Conservation (phyloP, 345 rosid genomes). For the Lepidium didymum region DNA sequence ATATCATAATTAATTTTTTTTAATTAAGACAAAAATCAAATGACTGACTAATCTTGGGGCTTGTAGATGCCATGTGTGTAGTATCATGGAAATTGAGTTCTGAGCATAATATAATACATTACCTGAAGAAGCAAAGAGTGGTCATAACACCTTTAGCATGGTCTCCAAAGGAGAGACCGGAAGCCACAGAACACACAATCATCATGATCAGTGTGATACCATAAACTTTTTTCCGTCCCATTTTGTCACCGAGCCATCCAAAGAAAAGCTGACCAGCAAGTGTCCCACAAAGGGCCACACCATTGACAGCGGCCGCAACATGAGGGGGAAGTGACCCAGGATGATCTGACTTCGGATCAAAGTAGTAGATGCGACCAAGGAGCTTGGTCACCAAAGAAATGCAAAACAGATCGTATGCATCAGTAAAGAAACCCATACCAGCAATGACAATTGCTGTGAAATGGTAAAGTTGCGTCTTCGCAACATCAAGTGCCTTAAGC, state of each 20-base stretch:
- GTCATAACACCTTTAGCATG: slow-evolving; percentile 34
- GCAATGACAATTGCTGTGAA: slow-evolving; percentile 30
- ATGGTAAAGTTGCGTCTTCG: slow-evolving; percentile 26
- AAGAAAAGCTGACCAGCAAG: slow-evolving; percentile 51
- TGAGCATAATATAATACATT: background rate
- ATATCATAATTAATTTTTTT: background rate
- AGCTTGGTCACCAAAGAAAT: slow-evolving; percentile 32
- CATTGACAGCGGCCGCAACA: slow-evolving; percentile 45
- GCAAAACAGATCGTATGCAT: slow-evolving; percentile 31
- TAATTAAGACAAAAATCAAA: background rate
- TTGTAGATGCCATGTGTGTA: too few relatives aligned
- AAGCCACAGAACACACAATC: slow-evolving; percentile 40
- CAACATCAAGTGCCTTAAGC: slow-evolving; percentile 28
- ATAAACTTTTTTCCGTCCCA: slow-evolving; percentile 45
- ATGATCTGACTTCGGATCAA: slow-evolving; percentile 4
- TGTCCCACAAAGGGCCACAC: slow-evolving; percentile 50
- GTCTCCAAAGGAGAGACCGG: slow-evolving; percentile 47
- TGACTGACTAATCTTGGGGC: too few relatives aligned
- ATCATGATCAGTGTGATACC: slow-evolving; percentile 52
- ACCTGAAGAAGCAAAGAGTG: slow-evolving; percentile 53
- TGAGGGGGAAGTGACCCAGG: slow-evolving; percentile 44
- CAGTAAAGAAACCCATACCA: slow-evolving; percentile 38
- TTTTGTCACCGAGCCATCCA: slow-evolving; percentile 54
- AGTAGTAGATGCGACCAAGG: slow-evolving; percentile 31
- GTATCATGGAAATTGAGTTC: too few relatives aligned